Base-by-base conservation (phyloP, 2,329 filamentous ascomycete genomes). In the Cordyceps militaris region DNA sequence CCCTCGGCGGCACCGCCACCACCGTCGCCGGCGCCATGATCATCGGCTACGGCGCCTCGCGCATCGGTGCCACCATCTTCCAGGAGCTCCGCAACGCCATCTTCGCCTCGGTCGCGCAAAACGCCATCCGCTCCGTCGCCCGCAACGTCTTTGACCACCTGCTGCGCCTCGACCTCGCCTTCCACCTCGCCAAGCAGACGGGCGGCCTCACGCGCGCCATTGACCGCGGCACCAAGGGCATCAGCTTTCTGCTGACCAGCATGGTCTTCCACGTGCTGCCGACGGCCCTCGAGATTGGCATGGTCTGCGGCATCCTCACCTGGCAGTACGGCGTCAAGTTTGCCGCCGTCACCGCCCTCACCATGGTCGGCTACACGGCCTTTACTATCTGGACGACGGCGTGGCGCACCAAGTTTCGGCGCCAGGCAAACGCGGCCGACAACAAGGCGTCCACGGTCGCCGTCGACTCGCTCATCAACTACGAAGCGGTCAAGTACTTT, bases 221-320 rank as follows among this genome's bases (percentile, higher is more conserved):
- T 61, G 95, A 99, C 69, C 85, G 95, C 61, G 94, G 94, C 68
- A 99, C 94, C 21, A 99, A 99, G 74, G 95, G 94, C 61, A 99
- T 99, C 70, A 97, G 91, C 77, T 99, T 97, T 71, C 73, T 99
- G 63, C 79, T 99, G 62, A 96, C 91, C 0, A 97, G 92, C 65
- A 99, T 99, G 93, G 91, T 99, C 30, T 97, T 99, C 66, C 94
- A 99, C 70, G 87, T 99, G 58, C 82, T 97, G 16, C 94, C 94
- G 0, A 99, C 93, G 0, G 89, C 91, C 0, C 75, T 99, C 32
- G 94, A 99, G 70, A 99, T 99, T 61, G 85, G 86, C 59, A 87
- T 99, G 79, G 94, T 99, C 1, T 99, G 94, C 69, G 91, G 92
- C 60, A 97, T 99, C 60, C 74, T 99, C 69, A 97, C 93, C 0